Evolutionary conservation across 1,284 basidiomycete species (phyloP).

Genomic region (Melampsora occidentalis): DNA sequence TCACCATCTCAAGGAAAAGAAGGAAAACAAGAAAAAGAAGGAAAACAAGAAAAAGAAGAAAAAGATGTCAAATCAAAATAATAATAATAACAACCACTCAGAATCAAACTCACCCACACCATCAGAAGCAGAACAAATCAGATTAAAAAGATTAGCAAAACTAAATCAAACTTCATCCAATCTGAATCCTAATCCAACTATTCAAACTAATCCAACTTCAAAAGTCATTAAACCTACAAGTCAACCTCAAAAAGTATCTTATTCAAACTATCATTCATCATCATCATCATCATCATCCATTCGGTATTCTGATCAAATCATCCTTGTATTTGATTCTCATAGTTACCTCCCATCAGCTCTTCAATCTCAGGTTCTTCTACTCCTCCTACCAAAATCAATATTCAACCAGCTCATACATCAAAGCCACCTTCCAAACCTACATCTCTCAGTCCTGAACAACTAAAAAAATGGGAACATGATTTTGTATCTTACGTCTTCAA

Average conservation of each 20-base stretch:
- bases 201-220: too few species aligned
- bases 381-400: not conserved
- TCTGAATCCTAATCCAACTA: too few species aligned
- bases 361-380: not conserved
- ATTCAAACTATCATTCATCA: too few species aligned
- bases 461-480: slow-evolving; percentile 36
- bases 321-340: not conserved
- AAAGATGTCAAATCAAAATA: too few species aligned
- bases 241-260: not conserved
- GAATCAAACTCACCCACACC: not conserved
- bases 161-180: slow-evolving; percentile 5
- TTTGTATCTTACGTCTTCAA: slow-evolving; percentile 31
- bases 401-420: not conserved
- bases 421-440: not conserved
- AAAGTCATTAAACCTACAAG: not conserved
- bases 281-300: too few species aligned
- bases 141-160: slow-evolving; percentile 39
- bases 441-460: slow-evolving; percentile 2
- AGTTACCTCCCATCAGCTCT: not conserved
- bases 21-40: too few species aligned
- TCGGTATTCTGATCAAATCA: too few species aligned
- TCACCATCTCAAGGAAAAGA: too few species aligned
- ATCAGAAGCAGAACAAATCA: slow-evolving; percentile 28
- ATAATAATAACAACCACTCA: too few species aligned
- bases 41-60: too few species aligned